phyloP scores from a whole-genome alignment of 257 asterid species.

The Dorcoceras hygrometricum region DNA sequence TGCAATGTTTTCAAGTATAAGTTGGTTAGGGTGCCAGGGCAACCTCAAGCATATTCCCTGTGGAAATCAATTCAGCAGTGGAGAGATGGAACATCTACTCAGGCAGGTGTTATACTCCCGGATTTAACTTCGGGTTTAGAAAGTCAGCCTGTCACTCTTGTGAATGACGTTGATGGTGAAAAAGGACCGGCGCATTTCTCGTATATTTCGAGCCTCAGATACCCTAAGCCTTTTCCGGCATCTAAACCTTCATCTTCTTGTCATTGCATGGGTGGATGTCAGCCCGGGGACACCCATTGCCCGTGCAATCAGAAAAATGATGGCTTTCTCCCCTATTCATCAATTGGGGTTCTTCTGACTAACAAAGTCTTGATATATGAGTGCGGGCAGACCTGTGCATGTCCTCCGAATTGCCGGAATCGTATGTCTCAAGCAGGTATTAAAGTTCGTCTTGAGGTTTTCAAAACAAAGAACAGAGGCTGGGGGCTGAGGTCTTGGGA shows the following conservation, averaged over 20 bases:
- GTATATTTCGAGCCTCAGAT: conserved; percentile 38
- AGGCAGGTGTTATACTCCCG: conserved; percentile 46
- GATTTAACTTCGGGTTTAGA: conserved; percentile 53
- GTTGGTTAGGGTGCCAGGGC: conserved; percentile 51
- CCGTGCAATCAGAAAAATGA: conserved; percentile 43
- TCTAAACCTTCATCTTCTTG: conserved; percentile 36
- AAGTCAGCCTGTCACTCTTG: conserved; percentile 44
- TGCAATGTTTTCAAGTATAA: conserved; percentile 49
- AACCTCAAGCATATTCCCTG: conserved; percentile 53
- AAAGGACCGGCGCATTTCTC: conserved; percentile 60
- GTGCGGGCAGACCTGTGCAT: conserved; percentile 48
- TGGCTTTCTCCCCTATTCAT: conserved; percentile 38
- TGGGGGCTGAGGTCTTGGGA: conserved; percentile 70
- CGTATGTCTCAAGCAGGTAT: conserved; percentile 44
- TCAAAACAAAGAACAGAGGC: conserved; percentile 49
- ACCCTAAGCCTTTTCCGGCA: conserved; percentile 35
- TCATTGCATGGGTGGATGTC: conserved; percentile 50
- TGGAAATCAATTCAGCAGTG: conserved; percentile 92
- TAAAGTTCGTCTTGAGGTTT: conserved; percentile 45
- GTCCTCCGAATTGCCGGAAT: conserved; percentile 48
- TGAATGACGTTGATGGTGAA: conserved; percentile 54
- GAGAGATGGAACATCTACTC: conserved; percentile 52
- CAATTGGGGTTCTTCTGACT: conserved; percentile 38
- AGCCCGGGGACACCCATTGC: conserved; percentile 44
- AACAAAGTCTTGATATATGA: conserved; percentile 36